phyloP scores from a whole-genome alignment of 768 basidiomycete species.

The Tylopilus rubrobrunneus region DNA sequence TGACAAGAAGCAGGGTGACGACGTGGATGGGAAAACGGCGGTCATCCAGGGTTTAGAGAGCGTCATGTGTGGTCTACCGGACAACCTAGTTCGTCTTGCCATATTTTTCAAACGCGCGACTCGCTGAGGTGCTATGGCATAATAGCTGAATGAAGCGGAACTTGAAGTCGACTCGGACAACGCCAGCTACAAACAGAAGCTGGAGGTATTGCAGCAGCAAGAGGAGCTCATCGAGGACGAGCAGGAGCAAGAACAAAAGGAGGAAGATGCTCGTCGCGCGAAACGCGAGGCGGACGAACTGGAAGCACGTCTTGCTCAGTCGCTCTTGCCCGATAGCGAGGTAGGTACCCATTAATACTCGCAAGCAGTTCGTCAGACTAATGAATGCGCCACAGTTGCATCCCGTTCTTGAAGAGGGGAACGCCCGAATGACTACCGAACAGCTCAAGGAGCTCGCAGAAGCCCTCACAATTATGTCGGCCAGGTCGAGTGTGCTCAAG shows the following conservation, averaged over 20 bases:
- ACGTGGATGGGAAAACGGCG: constrained; percentile 78
- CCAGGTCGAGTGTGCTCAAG: constrained; percentile 92
- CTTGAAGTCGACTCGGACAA: constrained; percentile 92
- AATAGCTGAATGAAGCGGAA: constrained; percentile 93
- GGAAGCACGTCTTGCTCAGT: constrained; percentile 76
- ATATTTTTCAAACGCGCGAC: too few relatives aligned
- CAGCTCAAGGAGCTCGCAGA: constrained; percentile 93
- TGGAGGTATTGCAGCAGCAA: constrained; percentile 96
- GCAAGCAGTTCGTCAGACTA: background rate
- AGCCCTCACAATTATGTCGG: constrained; percentile 84
- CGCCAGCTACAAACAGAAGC: constrained; percentile 95
- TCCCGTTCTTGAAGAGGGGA: constrained; percentile 56
- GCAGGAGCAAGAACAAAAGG: constrained; percentile 95
- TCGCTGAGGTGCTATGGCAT: background rate
- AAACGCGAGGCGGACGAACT: constrained; percentile 76
- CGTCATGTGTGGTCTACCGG: constrained; percentile 88
- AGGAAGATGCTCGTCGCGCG: constrained; percentile 85
- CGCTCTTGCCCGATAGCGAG: constrained; percentile 86
- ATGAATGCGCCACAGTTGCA: constrained; percentile 43
- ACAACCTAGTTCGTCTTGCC: constrained; percentile 71
- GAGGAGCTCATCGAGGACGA: constrained; percentile 99
- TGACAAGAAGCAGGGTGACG: constrained; percentile 67
- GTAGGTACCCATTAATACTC: constrained; percentile 34
- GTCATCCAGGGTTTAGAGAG: constrained; percentile 82
- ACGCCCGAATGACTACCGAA: constrained; percentile 96